Evolutionary conservation across 257 asterid genomes (phyloP).

Genomic region (Hygrophila difformis): DNA sequence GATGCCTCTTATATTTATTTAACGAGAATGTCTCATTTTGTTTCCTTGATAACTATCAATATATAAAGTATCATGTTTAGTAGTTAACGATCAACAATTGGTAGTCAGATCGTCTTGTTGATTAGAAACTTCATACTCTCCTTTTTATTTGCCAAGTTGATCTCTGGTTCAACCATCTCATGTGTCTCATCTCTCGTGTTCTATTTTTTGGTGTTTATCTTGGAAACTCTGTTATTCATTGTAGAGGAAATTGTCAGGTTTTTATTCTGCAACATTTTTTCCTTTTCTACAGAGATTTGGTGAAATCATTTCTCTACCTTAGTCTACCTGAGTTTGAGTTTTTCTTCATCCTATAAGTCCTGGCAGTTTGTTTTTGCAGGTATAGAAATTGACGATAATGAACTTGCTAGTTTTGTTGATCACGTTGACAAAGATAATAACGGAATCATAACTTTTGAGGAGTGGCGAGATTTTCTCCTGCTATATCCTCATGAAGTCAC

Average conservation of each 20-base stretch:
- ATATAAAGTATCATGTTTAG: neutral
- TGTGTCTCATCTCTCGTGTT: no score
- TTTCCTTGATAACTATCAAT: no score
- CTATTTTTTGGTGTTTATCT: neutral
- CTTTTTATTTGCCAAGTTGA: constrained; percentile 1
- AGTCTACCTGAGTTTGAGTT: neutral
- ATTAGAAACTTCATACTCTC: neutral
- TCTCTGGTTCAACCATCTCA: no score
- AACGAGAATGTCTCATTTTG: no score
- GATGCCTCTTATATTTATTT: no score
- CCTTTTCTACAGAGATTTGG: neutral
- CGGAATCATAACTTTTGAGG: constrained; percentile 94
- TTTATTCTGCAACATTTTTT: no score
- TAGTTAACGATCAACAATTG: neutral
- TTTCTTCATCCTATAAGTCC: constrained; percentile 56
- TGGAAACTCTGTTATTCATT: neutral
- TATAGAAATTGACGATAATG: constrained; percentile 80
- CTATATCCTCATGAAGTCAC: constrained; percentile 97
- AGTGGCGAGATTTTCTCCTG: constrained; percentile 94
- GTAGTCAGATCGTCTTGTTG: neutral
- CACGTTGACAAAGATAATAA: constrained; percentile 92
- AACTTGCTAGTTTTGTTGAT: constrained; percentile 95
- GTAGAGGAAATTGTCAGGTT: no score
- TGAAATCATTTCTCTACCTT: neutral
- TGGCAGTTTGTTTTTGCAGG: constrained; percentile 80